Evolutionary conservation across 1,139 yeast species (phyloP).

Genomic region (Zygotorulaspora mrakii): DNA sequence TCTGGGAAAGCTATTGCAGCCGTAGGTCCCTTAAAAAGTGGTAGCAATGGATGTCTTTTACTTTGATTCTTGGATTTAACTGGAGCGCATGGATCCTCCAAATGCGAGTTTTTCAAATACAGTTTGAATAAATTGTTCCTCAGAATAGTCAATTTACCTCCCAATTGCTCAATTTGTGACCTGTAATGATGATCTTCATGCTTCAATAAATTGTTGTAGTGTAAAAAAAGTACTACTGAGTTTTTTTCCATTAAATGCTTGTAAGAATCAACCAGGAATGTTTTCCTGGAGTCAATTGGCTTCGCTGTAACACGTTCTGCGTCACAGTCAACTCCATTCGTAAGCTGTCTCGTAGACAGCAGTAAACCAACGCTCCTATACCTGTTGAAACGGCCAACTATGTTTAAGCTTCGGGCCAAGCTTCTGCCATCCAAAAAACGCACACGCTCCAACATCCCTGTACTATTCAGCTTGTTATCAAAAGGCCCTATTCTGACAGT

Average conservation of each 20-base stretch:
- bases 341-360: background rate
- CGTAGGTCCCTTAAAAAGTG: conserved; percentile 78
- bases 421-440: background rate
- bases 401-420: background rate
- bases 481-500: too few relatives aligned
- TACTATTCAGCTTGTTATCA: background rate
- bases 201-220: conserved; percentile 76
- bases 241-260: conserved; percentile 63
- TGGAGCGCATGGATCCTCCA: conserved; percentile 67
- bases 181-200: conserved; percentile 63
- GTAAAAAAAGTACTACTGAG: conserved; percentile 69
- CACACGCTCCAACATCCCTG: background rate
- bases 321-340: background rate
- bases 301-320: conserved; percentile 43
- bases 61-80: conserved; percentile 46
- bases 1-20: conserved; percentile 69
- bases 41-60: conserved; percentile 60
- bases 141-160: conserved; percentile 64
- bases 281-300: conserved; percentile 64
- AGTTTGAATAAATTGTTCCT: conserved; percentile 69
- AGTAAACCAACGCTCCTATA: background rate
- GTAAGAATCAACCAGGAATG: conserved; percentile 77
- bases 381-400: background rate
- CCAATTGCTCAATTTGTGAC: conserved; percentile 55
- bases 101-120: conserved; percentile 66